Evolutionary conservation across 176 grass and related monocot genomes (phyloP).

Genomic region (Zea mays): Zm-B73-REFERENCE-NAM-5.0 NC_050101.1:106572001-106572500

Average conservation of each 20-base stretch:
- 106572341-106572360: not conserved
- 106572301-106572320: constrained; percentile 88
- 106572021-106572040: not conserved
- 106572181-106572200: constrained; percentile 64
- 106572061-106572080: constrained; percentile 59
- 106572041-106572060: constrained; percentile 59
- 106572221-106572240: constrained; percentile 43
- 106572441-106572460: not conserved
- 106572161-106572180: not conserved
- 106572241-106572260: constrained; percentile 85
- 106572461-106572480: constrained; percentile 95
- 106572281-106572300: constrained; percentile 94
- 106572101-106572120: constrained; percentile 84
- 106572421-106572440: not conserved
- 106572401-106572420: not conserved
- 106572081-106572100: constrained; percentile 64
- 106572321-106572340: constrained; percentile 6
- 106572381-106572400: not conserved
- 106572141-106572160: constrained; percentile 25
- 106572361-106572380: constrained; percentile 23
- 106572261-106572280: constrained; percentile 87
- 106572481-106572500: constrained; percentile 93
- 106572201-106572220: constrained; percentile 69
- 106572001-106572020: not conserved
- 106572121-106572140: constrained; percentile 25